phyloP scores from a whole-genome alignment of 2,329 filamentous ascomycete species.

The Colletotrichum tamarilloi region DNA sequence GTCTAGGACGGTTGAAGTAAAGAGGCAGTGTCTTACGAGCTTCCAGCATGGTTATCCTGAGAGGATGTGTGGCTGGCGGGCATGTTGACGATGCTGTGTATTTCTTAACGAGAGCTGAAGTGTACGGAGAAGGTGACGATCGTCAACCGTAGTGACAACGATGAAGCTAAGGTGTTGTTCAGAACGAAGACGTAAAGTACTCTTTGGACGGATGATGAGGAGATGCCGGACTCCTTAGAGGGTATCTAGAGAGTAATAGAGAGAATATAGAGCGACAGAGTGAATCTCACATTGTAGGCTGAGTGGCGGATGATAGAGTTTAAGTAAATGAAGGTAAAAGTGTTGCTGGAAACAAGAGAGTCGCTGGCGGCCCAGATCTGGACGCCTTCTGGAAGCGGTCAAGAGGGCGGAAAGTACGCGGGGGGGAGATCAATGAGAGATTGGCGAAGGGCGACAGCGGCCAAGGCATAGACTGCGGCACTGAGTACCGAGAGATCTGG shows the following conservation, averaged over 20 bases:
- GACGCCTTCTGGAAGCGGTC: neutral
- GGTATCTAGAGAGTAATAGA: neutral
- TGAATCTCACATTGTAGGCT: neutral
- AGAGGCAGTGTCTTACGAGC: neutral
- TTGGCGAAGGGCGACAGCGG: neutral
- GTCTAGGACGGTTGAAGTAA: rapidly evolving
- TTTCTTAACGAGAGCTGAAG: neutral
- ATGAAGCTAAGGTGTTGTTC: neutral
- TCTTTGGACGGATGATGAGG: neutral
- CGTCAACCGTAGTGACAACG: neutral
- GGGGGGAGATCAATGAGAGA: neutral
- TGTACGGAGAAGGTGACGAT: too few species aligned
- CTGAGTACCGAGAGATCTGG: neutral
- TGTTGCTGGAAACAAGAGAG: neutral
- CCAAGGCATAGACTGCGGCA: neutral
- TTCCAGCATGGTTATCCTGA: neutral
- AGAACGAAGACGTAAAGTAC: neutral
- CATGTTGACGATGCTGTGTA: neutral
- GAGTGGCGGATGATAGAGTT: neutral
- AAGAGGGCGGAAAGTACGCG: neutral
- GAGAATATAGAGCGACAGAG: neutral
- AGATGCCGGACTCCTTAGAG: neutral
- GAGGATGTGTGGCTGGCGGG: neutral
- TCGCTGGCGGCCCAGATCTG: neutral
- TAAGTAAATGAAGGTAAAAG: neutral